Base-by-base conservation (phyloP, 2,329 filamentous ascomycete genomes). In the Claviceps pazoutovae region DNA sequence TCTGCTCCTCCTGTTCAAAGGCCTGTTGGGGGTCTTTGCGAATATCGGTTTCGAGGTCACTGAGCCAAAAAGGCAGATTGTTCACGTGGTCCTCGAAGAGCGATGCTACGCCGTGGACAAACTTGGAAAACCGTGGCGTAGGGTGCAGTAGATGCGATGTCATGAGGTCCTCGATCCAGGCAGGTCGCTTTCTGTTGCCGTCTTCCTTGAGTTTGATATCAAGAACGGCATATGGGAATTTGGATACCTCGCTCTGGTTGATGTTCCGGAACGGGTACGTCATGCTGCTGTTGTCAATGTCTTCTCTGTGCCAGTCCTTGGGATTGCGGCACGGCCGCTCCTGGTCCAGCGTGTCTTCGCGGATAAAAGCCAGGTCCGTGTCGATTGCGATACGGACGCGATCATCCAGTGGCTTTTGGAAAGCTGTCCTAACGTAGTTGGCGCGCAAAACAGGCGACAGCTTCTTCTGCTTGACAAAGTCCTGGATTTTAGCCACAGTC, bases 31-130 rank as follows among this genome's bases (percentile, higher is more conserved):
- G 93, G 64, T 97, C 90, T 64, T 87, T 88, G 58, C 91, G 84
- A 63, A 98, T 98, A 64, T 98, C 93, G 36, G 80, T 87, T 64
- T 96, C 91, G 44, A 97, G 76, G 56, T 95, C 86, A 60, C 84
- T 84, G 37, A 97, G 78, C 93, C 93, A 98, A 72, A 97, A 96
- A 14, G 93, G 93, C 62, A 97, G 82, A 56, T 82, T 90, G 70
- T 97, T 97, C 66, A 98, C 90, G 62, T 95, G 82, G 67, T 98
- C 88, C 61, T 97, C 93, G 59, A 97, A 97, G 2, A 98, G 75
- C 41, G 84, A 83, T 7, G 91, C 90, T 4, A 94, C 83, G 55
- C 93, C 93, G 61, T 98, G 91, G 2, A 95, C 86, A 60, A 97
- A 98, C 67, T 98, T 98, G 61, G 89, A 96, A 71, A 98, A 98